These are phyloP conservation scores for Didymella glomerata DNA, from an alignment of 2,329 filamentous ascomycete genomes.

Conservation along the genomic window DNA sequence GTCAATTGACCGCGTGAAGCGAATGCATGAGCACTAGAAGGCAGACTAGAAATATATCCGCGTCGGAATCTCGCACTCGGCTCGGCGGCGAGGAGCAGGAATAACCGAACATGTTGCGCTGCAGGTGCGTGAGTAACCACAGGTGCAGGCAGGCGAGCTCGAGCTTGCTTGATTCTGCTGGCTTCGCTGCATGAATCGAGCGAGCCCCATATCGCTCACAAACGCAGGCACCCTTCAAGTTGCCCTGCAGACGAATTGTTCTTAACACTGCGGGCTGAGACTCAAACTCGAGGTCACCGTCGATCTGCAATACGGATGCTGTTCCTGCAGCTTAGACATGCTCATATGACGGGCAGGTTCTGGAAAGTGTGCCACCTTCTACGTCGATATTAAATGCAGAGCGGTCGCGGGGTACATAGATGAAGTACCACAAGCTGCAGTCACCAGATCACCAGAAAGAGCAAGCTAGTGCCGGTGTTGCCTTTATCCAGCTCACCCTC, in stretches of 20 bases:
- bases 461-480: slow-evolving; percentile 12
- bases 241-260: slow-evolving; percentile 32
- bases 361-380: slow-evolving; percentile 35
- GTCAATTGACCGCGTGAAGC: slow-evolving; percentile 29
- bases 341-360: slow-evolving; percentile 20
- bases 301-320: neutral
- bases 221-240: slow-evolving; percentile 30
- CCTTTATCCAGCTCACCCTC: slow-evolving; percentile 13
- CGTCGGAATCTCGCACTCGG: slow-evolving; percentile 33
- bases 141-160: slow-evolving; percentile 30
- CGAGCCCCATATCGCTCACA: slow-evolving; percentile 12
- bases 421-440: slow-evolving; percentile 41
- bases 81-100: slow-evolving; percentile 36
- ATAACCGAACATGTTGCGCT: slow-evolving; percentile 39
- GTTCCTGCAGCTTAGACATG: slow-evolving; percentile 10
- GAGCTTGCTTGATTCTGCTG: slow-evolving; percentile 13
- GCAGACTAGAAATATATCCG: slow-evolving; percentile 31
- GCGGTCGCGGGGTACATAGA: slow-evolving; percentile 48
- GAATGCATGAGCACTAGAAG: slow-evolving; percentile 27
- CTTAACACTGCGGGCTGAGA: neutral
- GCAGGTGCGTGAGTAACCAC: slow-evolving; percentile 40
- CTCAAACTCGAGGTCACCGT: neutral
- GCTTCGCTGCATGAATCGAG: slow-evolving; percentile 4
- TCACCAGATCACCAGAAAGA: slow-evolving; percentile 32
- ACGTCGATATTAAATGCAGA: slow-evolving; percentile 37